Evolutionary conservation across 148 eudicot species (phyloP).

Genomic region (Amaranthus palmeri): DNA sequence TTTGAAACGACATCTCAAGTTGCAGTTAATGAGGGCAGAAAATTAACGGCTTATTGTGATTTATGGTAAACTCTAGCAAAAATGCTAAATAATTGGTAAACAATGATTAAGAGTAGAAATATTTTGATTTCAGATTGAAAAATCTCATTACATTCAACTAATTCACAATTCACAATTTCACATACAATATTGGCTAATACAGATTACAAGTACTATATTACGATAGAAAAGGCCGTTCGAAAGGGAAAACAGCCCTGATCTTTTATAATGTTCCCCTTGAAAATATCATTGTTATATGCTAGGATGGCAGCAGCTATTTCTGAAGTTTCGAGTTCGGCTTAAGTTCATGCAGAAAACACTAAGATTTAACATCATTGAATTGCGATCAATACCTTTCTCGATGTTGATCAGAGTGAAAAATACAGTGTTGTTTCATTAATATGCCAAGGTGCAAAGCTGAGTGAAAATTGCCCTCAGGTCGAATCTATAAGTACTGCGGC

Average conservation of each 20-base stretch:
- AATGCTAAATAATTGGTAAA: no score
- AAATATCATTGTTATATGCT: neutral
- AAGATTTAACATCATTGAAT: neutral
- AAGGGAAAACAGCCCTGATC: neutral
- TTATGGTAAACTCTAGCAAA: no score
- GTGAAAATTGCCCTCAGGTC: neutral
- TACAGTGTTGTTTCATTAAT: neutral
- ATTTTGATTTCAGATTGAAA: neutral
- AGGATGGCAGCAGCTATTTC: slow-evolving; percentile 2
- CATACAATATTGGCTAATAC: neutral
- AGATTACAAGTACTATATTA: slow-evolving; percentile 2
- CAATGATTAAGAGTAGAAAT: neutral
- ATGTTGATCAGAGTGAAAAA: neutral
- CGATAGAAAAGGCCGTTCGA: neutral
- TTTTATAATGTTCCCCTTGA: neutral
- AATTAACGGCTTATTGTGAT: no score
- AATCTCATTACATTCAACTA: neutral
- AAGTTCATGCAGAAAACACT: neutral
- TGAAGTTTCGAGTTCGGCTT: neutral
- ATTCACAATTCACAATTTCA: neutral
- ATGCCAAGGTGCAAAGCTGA: neutral
- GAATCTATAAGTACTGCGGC: slow-evolving; percentile 8
- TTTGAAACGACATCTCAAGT: no score
- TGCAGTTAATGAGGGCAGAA: no score
- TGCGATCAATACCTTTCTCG: neutral